Evolutionary conservation across 106 monocot genomes (phyloP), one percentile per base, ranked within the genome.

Genomic region (Xerophyta viscosa): DNA sequence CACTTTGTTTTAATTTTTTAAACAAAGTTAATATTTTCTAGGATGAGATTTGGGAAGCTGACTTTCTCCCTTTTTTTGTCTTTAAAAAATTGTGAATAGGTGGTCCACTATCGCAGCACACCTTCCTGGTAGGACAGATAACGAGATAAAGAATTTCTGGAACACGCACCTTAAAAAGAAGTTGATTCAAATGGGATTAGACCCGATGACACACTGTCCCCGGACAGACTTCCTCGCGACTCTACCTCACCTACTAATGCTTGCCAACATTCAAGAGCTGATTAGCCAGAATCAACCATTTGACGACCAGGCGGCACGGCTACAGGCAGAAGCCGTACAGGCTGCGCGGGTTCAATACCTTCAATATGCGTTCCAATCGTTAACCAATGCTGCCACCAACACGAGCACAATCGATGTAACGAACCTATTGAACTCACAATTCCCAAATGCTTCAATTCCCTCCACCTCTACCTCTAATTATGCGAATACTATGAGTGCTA

Each of bases 141-240:
- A 91, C 24, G 91, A 91, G 72, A 91, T 91, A 36, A 91, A 91
- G 72, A 91, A 91, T 64, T 86, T 78, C 66, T 91, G 91, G 91
- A 86, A 91, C 81, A 91, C 91, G 15, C 85, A 91, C 50, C 73
- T 91, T 9, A 91, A 82, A 71, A 91, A 91, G 78, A 81, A 82
- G 52, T 74, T 91, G 12, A 85, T 91, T 36, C 85, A 91, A 29
- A 91, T 85, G 91, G 91, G 91, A 0, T 69, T 86, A 53, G 91
- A 91, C 25, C 91, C 91, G 12, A 81, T 91, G 85, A 91, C 91
- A 6, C 91, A 91, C 37, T 71, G 78, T 1, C 91, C 91, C 0
- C 54, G 91, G 48, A 85, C 91, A 12, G 86, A 86, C 44, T 73
- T 91, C 50, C 78, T 81, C 45, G 56, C 85, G n/a, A 68, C 72